Base-by-base conservation (phyloP, 495 filamentous ascomycete genomes). In the Trichocladium uniseriatum region DNA sequence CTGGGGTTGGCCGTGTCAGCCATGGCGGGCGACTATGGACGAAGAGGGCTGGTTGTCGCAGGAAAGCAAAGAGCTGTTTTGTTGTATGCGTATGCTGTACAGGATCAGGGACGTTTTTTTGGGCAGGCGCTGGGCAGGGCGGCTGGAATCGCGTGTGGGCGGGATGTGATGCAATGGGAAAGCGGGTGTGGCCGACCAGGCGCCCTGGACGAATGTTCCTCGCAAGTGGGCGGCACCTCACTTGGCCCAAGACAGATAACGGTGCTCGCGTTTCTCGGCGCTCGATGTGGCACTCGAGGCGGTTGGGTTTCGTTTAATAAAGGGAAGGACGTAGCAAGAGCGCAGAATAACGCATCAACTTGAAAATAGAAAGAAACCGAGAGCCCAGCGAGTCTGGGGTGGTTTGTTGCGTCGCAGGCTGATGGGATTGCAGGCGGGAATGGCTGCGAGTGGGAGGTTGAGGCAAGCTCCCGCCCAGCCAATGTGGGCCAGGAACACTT, bases 1-100 rank as follows among this genome's bases (percentile, higher is more conserved):
- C 82, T 94, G 71, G 74, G 62, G 64, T 70, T 72, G 52, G 68
- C 60, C 64, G 72, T 72, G 65, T 78, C 75, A 58, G 74, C 71
- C 75, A 78, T 78, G 60, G 53, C 65, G 71, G 62, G 62, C 57
- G 58, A 46, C 57, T 46, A 19, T 52, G 49, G 45, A 38, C 43
- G 44, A 29, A 31, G 35, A 44, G 40, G 49, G 48, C 43, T 28
- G 41, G 40, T 18, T 38, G 32, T 42, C 45, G 59, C 37, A 42
- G 35, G 34, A 47, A 57, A 40, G 32, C 29, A 15, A 21, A 32
- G 20, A 47, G 44, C 53, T 44, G 42, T 15, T 53, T 35, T 35
- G 29, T 51, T 48, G 48, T n/a, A n/a, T n/a, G n/a, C n/a, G n/a
- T n/a, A n/a, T n/a, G n/a, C n/a, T n/a, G n/a, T 51, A 19, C 28